Evolutionary conservation across 768 basidiomycete species (phyloP), one percentile per base, ranked within the genome.

Genomic region (Tricholoma flavovirens): DNA sequence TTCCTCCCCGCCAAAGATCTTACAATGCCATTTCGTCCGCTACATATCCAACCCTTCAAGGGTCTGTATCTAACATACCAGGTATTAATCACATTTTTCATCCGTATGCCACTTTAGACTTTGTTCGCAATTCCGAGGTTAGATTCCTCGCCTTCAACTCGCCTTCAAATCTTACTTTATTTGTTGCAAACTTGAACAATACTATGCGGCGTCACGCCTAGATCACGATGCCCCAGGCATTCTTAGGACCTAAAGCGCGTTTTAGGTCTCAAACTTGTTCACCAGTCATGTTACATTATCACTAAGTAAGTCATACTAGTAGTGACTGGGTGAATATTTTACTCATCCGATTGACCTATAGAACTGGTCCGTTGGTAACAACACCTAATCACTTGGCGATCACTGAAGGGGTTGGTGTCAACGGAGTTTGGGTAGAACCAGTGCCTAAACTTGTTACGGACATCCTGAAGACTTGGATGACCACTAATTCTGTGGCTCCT

Each of bases 61-160:
- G 69, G 66, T 7, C 54, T 82, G 29, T 83, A 79, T 65, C 60
- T 82, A 24, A 63, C 69, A 5, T 80, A 78, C 61, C 72, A 75
- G 49, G 46, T 78, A 17, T 30, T 77, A 14, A 61, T 63, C 53
- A 74, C 73, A 4, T 51, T 75, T 33, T 69, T 80, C 38, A 33
- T 84, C 32, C 75, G 75, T 29, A 45, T 81, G 49, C 82, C 83
- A 2, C 59, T 76, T 42, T 83, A 82, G 81, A 59, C 69, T 17
- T 52, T 83, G 6, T 56, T 73, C 15, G 70, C 73, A 24, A 59
- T 74, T 48, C 71, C 73, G 33, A 71, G 66, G 77, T 75, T 60
- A 53, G 56, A 29, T 14, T 5, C 32, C 11, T 15, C 29, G 38
- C 11, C 29, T 17, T 17, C 17, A 3, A 7, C 30, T n/a, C n/a